Conservation (phyloP, 805 yeast genomes). For the Pichia deserticola region DNA sequence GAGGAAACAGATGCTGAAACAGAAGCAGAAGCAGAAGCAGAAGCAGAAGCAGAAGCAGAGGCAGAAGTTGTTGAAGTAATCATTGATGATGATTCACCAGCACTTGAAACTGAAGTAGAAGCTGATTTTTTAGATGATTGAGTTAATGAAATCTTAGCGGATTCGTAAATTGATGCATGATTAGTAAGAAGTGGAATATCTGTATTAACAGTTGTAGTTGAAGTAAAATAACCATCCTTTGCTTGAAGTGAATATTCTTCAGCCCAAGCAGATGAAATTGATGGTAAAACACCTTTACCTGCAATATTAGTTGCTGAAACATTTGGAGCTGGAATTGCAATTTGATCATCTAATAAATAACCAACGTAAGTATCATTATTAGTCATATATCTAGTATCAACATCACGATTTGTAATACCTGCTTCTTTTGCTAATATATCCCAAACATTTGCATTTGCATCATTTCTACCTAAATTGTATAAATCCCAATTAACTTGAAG, state of each 20-base stretch:
- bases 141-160: conserved; percentile 6
- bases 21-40: background rate
- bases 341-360: conserved; percentile 24
- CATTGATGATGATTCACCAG: background rate
- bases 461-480: conserved; percentile 43
- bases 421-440: conserved; percentile 32
- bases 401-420: conserved; percentile 24
- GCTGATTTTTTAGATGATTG: conserved; percentile 4
- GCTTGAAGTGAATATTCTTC: conserved; percentile 20
- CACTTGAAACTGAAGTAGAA: background rate
- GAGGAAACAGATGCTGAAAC: background rate
- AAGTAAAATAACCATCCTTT: conserved; percentile 23
- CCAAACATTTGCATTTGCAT: conserved; percentile 44
- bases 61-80: background rate
- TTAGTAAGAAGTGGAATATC: conserved; percentile 12
- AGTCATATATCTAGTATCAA: conserved; percentile 28
- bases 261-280: conserved; percentile 30
- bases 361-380: conserved; percentile 30
- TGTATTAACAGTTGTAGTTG: conserved; percentile 27
- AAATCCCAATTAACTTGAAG: conserved; percentile 45
- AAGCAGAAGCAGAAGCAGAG: background rate
- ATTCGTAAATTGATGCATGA: conserved; percentile 4
- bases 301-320: conserved; percentile 28
- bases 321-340: conserved; percentile 32
- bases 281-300: conserved; percentile 29